Evolutionary conservation across 306 rosid species (phyloP).

Genomic region (Cotoneaster glaucophyllus): DNA sequence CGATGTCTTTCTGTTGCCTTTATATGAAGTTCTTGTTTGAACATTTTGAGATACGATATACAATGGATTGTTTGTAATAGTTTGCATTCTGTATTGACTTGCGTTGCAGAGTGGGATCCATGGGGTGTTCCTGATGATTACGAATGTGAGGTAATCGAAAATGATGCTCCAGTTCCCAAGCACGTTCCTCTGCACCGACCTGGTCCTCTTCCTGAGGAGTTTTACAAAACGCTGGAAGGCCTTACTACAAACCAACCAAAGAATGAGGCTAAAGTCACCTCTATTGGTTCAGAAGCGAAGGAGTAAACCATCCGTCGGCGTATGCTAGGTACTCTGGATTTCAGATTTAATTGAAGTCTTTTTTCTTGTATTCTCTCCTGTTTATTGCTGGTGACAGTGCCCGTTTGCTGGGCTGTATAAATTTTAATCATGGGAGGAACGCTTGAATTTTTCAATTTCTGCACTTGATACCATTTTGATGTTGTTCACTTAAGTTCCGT

Average conservation of each 20-base stretch:
- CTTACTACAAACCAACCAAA: constrained; percentile 19
- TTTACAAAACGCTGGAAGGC: constrained; percentile 49
- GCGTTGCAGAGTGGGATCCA: constrained; percentile 79
- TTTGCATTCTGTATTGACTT: constrained; percentile 10
- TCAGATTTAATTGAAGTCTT: constrained; percentile 12
- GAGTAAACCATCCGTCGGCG: constrained; percentile 18
- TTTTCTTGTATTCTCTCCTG: constrained; percentile 17
- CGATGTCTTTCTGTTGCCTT: background rate
- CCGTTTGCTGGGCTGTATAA: constrained; percentile 27
- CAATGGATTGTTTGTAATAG: background rate
- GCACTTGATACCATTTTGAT: background rate
- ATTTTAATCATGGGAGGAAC: constrained; percentile 6
- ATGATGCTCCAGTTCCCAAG: constrained; percentile 83
- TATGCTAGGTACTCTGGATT: constrained; percentile 22
- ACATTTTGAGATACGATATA: background rate
- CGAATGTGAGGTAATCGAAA: constrained; percentile 78
- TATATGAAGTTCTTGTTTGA: background rate
- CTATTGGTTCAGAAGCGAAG: constrained; percentile 42
- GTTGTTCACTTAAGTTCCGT: background rate
- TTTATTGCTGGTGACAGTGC: constrained; percentile 7
- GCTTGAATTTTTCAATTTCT: constrained; percentile 21
- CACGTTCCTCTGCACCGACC: constrained; percentile 83
- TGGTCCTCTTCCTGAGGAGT: constrained; percentile 73
- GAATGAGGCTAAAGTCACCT: constrained; percentile 26
- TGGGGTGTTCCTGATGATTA: constrained; percentile 91